Evolutionary conservation across 768 basidiomycete species (phyloP).

Genomic region (Lactarius akahatsu): DNA sequence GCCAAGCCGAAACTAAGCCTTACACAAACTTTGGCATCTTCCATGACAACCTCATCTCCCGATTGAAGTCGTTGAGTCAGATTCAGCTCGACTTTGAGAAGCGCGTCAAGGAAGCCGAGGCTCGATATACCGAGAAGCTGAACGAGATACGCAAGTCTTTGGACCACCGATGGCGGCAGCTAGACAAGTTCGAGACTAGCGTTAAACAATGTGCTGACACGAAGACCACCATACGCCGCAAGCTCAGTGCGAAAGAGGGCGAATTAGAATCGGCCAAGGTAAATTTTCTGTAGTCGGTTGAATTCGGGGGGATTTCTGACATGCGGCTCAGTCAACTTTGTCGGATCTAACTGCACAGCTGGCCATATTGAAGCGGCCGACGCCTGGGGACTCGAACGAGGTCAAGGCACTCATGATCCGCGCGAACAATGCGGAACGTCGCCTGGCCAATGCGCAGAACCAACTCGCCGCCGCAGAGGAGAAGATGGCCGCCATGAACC

Average conservation of each 20-base stretch:
- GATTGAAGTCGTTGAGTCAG: conserved; percentile 80
- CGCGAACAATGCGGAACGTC: conserved; percentile 81
- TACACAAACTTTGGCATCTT: conserved; percentile 93
- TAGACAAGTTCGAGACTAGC: conserved; percentile 88
- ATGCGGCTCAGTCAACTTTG: conserved; percentile 57
- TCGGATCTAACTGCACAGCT: conserved; percentile 74
- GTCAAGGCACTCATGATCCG: conserved; percentile 67
- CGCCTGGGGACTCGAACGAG: conserved; percentile 63
- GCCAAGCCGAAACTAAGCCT: conserved; percentile 82
- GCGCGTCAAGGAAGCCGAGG: conserved; percentile 76
- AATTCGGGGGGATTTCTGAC: conserved; percentile 1
- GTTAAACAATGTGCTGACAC: conserved; percentile 79
- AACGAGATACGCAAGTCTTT: conserved; percentile 81
- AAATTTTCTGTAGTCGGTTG: conserved; percentile 19
- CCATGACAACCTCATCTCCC: conserved; percentile 88
- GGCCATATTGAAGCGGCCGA: conserved; percentile 55
- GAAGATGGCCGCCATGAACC: conserved; percentile 70
- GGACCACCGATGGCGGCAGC: conserved; percentile 84
- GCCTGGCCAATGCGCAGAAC: conserved; percentile 82
- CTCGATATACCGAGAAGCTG: conserved; percentile 68
- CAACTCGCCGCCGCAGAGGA: conserved; percentile 84
- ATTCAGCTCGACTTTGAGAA: conserved; percentile 88
- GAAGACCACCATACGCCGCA: conserved; percentile 82
- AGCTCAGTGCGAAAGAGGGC: conserved; percentile 80
- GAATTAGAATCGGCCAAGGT: conserved; percentile 89